Base-by-base conservation (phyloP, 768 basidiomycete species). In the Psilocybe azurescens region DNA sequence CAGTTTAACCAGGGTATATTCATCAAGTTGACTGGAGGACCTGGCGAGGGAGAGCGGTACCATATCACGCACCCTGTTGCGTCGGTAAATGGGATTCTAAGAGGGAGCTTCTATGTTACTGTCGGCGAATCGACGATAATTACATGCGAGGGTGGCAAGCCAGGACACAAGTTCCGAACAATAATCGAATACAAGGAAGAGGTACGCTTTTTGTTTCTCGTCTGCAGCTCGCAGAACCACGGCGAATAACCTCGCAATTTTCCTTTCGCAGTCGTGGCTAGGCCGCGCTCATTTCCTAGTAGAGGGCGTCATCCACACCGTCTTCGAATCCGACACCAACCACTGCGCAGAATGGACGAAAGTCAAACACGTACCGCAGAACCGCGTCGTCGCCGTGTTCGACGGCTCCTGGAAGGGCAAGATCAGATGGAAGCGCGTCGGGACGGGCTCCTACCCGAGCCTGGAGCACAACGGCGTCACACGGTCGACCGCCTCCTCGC, bases 171-270 rank as follows among this genome's bases (percentile, higher is more conserved):
- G 70, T 87, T 92, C 68, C 83, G 96, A 62, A 83, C 94, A 3
- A 83, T 99, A 66, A 86, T 97, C 60, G 94, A 96, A 69, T 99
- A 97, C 78, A 95, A 95, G 77, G 97, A 99, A 72, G 96, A 99
- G 87, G 93, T 93, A 61, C n/a, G 68, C 7, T 2, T 28, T 60
- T 58, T 47, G 58, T 14, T 53, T 24, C 24, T 24, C n/a, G 39
- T 29, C 41, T 14, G n/a, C 29, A 46, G 14, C 30, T n/a, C 14
- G 9, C 24, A 5, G 2, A 28, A 5, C 3, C 56, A 10, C 24
- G 28, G 30, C 30, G 56, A 59, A 57, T 13, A 3, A 28, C 39
- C 3, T 39, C 11, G 4, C 28, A 30, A 30, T 58, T 32, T 24
- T 29, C 48, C 47, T 55, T 59, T 52, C 48, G 29, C 62, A 85